These are phyloP conservation scores for Periglandula ipomoeae DNA, from an alignment of 2,329 filamentous ascomycete genomes.

Conservation along the genomic window DNA sequence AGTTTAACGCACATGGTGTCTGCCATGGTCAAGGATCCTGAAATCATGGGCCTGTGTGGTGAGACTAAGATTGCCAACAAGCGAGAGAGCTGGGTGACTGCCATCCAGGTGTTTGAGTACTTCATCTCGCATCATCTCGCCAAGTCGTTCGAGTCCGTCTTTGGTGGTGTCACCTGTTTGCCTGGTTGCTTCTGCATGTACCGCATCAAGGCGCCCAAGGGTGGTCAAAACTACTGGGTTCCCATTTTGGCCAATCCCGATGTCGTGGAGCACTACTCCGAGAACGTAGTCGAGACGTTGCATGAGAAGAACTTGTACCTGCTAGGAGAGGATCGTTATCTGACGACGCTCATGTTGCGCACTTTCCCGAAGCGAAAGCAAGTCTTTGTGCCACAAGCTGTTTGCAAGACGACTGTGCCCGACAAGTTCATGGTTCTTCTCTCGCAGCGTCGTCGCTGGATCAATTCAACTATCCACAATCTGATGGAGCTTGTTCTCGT, in stretches of 20 bases:
- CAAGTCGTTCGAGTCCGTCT: constrained; percentile 96
- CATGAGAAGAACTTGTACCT: constrained; percentile 95
- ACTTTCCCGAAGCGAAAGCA: constrained; percentile 99
- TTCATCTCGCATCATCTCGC: constrained; percentile 97
- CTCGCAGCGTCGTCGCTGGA: constrained; percentile 94
- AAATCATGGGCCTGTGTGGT: constrained; percentile 97
- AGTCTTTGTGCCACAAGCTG: constrained; percentile 94
- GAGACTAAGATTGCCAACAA: constrained; percentile 99
- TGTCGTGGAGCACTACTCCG: constrained; percentile 97
- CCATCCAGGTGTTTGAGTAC: constrained; percentile 99
- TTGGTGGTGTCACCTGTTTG: constrained; percentile 97
- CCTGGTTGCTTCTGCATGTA: constrained; percentile 99
- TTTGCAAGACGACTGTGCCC: constrained; percentile 97
- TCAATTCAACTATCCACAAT: constrained; percentile 98
- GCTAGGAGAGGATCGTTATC: constrained; percentile 86
- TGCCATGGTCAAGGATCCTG: constrained; percentile 97
- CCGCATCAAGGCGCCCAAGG: constrained; percentile 97
- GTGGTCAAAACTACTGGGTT: constrained; percentile 98
- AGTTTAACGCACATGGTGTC: constrained; percentile 98
- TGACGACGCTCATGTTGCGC: constrained; percentile 95
- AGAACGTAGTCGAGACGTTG: constrained; percentile 96
- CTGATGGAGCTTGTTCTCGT: constrained; percentile 96
- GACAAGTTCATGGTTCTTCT: constrained; percentile 86
- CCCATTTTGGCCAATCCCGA: constrained; percentile 97
- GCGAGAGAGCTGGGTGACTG: constrained; percentile 84